Conservation (phyloP, 83 land plant species). For the Picea abies region DNA sequence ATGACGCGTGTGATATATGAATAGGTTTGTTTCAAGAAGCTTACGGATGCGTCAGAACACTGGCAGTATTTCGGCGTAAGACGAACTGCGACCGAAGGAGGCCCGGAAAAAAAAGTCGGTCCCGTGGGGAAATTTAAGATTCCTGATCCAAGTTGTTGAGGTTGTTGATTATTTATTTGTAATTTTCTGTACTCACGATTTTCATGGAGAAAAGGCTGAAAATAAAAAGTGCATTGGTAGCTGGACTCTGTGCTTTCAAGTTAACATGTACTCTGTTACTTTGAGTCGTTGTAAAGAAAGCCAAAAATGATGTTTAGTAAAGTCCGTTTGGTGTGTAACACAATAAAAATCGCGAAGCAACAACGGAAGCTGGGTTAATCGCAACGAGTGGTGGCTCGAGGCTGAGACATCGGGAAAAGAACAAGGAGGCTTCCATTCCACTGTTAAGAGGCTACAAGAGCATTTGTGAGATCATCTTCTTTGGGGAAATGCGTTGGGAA, state of each 20-base stretch:
- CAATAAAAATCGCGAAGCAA: too few species aligned
- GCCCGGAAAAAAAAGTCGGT: neutral
- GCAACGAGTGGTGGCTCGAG: neutral
- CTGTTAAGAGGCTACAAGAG: neutral
- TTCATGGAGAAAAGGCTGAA: neutral
- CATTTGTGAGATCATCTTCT: neutral
- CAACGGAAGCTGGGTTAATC: neutral
- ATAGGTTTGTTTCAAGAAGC: neutral
- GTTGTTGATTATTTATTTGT: neutral
- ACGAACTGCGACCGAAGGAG: neutral
- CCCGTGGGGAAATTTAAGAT: neutral
- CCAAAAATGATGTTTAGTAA: too few species aligned
- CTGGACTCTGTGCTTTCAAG: neutral
- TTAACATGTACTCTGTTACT: neutral
- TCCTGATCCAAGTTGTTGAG: neutral
- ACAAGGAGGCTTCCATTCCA: neutral
- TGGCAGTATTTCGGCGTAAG: neutral
- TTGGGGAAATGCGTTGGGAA: neutral
- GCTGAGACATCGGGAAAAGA: neutral
- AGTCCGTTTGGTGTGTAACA: too few species aligned
- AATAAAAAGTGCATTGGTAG: neutral
- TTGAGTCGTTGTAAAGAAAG: too few species aligned
- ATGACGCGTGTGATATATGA: neutral
- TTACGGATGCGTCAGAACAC: neutral
- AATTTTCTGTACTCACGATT: neutral